Evolutionary conservation across 306 rosid species (phyloP), one percentile per base, ranked within the genome.

Genomic region (Quercus robur): DNA sequence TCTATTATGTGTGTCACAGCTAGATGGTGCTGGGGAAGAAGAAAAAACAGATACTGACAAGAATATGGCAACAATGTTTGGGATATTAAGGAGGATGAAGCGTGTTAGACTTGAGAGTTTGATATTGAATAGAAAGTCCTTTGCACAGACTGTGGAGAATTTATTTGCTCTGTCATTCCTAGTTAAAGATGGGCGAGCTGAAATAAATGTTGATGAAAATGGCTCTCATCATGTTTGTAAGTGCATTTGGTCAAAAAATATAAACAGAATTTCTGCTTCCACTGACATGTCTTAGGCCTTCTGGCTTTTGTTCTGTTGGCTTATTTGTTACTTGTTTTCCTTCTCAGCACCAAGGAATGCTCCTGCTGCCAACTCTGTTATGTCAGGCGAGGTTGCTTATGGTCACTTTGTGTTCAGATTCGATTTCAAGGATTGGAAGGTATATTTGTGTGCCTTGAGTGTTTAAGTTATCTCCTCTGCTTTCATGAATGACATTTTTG

Each of bases 361-460:
- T 57, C 93, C 98, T 0, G 84, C 86, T 18, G 86, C 90, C 17
- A 79, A 81, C 46, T 76, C 84, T 3, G 73, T 87, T 19, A 77
- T 81, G 77, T 87, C 92, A 9, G 84, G 85, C 71, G 85, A 87
- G 70, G 93, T 88, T 67, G 73, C 83, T 73, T 89, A 86, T 79
- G 77, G 81, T 64, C 97, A 91, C 81, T 94, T 94, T 81, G 86
- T 94, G 64, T 91, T 94, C 90, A 87, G 97, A 88, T 83, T 73
- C 72, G 97, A 94, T 84, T 92, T 81, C 80, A 75, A 87, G 61
- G 97, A 94, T 82, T 92, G 98, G 98, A 89, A 87, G 98, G 98
- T 94, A 89, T 51, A 38, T 68, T 71, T 2, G n/a, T 41, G 12
- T 7, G 11, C 46, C 46, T 41, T 8, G 11, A 41, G 11, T 41